Evolutionary conservation across 2,329 filamentous ascomycete species (phyloP).

Genomic region (Aspergillus uvarum): DNA sequence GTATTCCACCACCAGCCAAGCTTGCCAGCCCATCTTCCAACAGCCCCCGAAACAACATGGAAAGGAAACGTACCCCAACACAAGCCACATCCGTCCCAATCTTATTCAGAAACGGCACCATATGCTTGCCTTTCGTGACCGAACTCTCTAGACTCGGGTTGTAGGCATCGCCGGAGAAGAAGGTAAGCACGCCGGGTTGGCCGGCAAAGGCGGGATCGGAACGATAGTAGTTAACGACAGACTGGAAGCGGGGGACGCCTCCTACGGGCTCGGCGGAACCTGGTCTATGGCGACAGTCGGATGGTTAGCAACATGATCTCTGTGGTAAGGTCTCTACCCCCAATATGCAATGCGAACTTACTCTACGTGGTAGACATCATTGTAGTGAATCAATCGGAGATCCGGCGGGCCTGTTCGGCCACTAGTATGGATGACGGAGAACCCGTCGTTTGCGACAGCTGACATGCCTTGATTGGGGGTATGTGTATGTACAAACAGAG

Average conservation of each 20-base stretch:
- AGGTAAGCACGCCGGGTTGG: conserved; percentile 67
- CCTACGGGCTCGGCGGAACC: conserved; percentile 78
- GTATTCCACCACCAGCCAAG: not conserved
- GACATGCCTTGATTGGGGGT: conserved; percentile 23
- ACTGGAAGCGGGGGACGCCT: conserved; percentile 77
- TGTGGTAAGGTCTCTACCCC: not conserved
- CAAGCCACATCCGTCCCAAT: conserved; percentile 78
- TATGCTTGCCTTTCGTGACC: conserved; percentile 86
- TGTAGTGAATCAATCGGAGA: conserved; percentile 83
- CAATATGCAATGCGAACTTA: conserved; percentile 23
- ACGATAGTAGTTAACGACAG: conserved; percentile 73
- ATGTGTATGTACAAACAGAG: not conserved
- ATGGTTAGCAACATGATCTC: not conserved
- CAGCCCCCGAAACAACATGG: not conserved
- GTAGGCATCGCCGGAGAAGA: conserved; percentile 91
- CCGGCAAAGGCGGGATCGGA: conserved; percentile 58
- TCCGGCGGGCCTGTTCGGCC: conserved; percentile 58
- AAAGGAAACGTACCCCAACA: conserved; percentile 63
- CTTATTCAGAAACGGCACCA: conserved; percentile 80
- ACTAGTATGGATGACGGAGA: conserved; percentile 45
- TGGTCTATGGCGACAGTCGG: conserved; percentile 33
- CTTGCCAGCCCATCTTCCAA: too few species aligned
- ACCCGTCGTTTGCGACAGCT: conserved; percentile 31
- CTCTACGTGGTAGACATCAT: conserved; percentile 92
- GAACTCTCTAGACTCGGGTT: conserved; percentile 87